These are phyloP conservation scores for Somion occarium DNA, from an alignment of 1,284 basidiomycete genomes.

Conservation along the genomic window DNA sequence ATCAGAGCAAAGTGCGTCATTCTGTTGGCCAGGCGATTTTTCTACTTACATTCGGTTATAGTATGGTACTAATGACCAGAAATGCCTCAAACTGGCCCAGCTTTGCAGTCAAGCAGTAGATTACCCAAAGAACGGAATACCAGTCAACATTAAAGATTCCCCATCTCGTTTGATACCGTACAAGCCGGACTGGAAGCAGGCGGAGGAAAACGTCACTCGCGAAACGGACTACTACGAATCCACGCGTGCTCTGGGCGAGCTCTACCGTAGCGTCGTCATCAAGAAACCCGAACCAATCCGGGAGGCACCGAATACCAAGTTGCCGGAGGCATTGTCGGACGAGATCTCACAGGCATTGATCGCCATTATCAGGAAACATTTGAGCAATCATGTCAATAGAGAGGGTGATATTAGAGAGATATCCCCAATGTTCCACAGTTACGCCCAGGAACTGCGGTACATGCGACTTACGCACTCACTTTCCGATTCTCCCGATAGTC, in stretches of 20 bases:
- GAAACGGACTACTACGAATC: constrained; percentile 68
- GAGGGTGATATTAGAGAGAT: constrained; percentile 32
- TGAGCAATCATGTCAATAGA: constrained; percentile 28
- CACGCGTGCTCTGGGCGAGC: constrained; percentile 57
- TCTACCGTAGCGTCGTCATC: constrained; percentile 61
- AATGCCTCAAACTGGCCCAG: constrained; percentile 60
- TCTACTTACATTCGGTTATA: constrained; percentile 21
- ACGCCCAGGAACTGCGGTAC: constrained; percentile 61
- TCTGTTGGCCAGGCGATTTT: not conserved
- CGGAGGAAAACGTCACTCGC: constrained; percentile 54
- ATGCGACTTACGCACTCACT: constrained; percentile 68
- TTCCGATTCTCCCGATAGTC: constrained; percentile 48
- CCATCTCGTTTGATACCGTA: constrained; percentile 50
- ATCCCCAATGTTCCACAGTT: constrained; percentile 40
- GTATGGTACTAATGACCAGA: constrained; percentile 61
- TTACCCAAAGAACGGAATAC: constrained; percentile 68
- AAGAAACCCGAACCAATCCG: constrained; percentile 29
- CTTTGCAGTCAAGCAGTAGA: constrained; percentile 70
- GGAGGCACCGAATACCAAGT: constrained; percentile 10
- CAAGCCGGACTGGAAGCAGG: constrained; percentile 75
- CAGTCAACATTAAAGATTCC: constrained; percentile 47
- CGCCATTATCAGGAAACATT: constrained; percentile 33
- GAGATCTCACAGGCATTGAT: constrained; percentile 44
- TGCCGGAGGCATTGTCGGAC: constrained; percentile 33
- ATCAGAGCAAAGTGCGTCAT: constrained; percentile 56